phyloP scores from a whole-genome alignment of 805 yeast species.

The Suhomyces vadensis region DNA sequence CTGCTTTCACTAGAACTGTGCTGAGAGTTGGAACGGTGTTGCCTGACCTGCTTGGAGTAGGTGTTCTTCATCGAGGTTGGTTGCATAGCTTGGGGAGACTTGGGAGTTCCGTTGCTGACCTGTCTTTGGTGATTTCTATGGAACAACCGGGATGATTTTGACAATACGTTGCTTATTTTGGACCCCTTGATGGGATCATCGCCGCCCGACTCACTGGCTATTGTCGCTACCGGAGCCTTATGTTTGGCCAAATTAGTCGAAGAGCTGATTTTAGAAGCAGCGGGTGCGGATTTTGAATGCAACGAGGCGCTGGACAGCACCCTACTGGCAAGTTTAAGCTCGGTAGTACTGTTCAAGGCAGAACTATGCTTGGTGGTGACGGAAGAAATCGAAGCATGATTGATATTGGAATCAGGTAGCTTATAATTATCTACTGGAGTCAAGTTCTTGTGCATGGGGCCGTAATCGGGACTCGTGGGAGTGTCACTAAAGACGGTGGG shows the following conservation, averaged over 20 bases:
- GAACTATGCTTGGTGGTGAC: constrained; percentile 4
- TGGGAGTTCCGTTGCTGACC: constrained; percentile 7
- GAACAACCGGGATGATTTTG: constrained; percentile 29
- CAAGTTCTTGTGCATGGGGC: neutral
- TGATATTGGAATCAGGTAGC: neutral
- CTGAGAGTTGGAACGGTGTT: constrained; percentile 30
- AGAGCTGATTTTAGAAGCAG: constrained; percentile 3
- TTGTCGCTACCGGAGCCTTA: no score
- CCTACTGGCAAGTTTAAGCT: neutral
- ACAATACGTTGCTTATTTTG: constrained; percentile 25
- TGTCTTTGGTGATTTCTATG: constrained; percentile 22
- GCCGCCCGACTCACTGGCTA: neutral
- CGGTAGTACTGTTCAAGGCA: neutral
- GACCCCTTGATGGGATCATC: constrained; percentile 5
- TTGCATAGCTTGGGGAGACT: constrained; percentile 6
- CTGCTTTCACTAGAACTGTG: constrained; percentile 16
- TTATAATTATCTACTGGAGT: neutral
- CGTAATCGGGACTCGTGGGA: neutral
- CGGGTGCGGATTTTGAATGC: neutral
- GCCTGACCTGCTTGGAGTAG: constrained; percentile 35
- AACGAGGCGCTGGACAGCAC: neutral
- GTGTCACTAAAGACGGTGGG: constrained; percentile 20
- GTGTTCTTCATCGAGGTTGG: constrained; percentile 25
- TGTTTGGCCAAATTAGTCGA: no score
- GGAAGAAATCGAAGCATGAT: constrained; percentile 3